These are phyloP conservation scores for Globisporangium paddicum DNA, from an alignment of 352 stramenopile genomes.

Conservation along the genomic window DNA sequence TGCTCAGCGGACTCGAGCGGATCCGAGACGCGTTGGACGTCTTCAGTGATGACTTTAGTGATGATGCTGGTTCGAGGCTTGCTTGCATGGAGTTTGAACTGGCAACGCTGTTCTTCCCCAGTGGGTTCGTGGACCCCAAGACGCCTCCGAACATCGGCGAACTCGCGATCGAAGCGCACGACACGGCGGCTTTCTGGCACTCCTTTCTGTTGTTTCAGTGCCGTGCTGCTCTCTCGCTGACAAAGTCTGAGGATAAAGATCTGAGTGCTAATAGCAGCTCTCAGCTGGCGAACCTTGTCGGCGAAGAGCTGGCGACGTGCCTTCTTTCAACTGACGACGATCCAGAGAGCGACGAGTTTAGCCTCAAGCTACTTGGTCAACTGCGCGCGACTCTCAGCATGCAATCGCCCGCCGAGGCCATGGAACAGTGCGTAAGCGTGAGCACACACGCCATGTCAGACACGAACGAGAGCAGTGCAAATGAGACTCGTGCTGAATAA, in stretches of 20 bases:
- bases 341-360: neutral
- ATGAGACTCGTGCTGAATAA: neutral
- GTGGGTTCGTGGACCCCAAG: constrained; percentile 23
- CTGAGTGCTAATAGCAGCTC: neutral
- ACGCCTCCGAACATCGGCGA: constrained; percentile 37
- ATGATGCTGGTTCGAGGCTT: neutral
- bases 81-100: constrained; percentile 13
- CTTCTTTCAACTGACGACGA: neutral
- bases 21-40: constrained; percentile 18
- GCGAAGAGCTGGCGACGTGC: neutral
- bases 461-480: neutral
- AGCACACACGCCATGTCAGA: neutral
- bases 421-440: neutral
- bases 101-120: constrained; percentile 30
- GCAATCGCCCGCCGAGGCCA: too few relatives aligned
- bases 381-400: neutral
- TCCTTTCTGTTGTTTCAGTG: constrained; percentile 45
- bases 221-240: neutral
- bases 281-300: constrained; percentile 10
- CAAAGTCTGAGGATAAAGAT: neutral
- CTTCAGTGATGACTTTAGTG: neutral
- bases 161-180: constrained; percentile 36
- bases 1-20: constrained; percentile 53
- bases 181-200: constrained; percentile 36
- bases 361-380: constrained; percentile 10